phyloP scores from a whole-genome alignment of 495 filamentous ascomycete genomes.

The Aspergillus funiculosus region DNA sequence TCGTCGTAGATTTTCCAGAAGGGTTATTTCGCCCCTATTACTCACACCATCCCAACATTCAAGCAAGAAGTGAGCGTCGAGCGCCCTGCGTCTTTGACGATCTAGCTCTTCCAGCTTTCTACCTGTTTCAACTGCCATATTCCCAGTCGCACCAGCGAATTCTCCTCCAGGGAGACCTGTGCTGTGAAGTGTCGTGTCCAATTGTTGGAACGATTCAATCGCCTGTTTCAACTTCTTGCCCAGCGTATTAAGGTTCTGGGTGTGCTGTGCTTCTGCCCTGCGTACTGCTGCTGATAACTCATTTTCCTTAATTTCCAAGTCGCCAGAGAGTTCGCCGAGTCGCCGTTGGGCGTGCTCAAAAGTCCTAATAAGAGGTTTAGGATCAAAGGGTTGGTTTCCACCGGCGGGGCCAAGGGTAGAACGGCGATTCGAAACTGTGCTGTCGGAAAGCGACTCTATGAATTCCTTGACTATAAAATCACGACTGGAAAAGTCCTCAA shows the following conservation, averaged over 20 bases:
- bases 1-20: slow-evolving; percentile 72
- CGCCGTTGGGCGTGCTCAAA: slow-evolving; percentile 85
- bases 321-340: slow-evolving; percentile 74
- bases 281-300: slow-evolving; percentile 85
- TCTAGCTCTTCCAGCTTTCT: slow-evolving; percentile 91
- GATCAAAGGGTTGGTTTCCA: slow-evolving; percentile 78
- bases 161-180: slow-evolving; percentile 38
- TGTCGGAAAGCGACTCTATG: slow-evolving; percentile 86
- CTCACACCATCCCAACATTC: slow-evolving; percentile 93
- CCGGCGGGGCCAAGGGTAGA: slow-evolving; percentile 44
- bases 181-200: slow-evolving; percentile 71
- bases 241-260: slow-evolving; percentile 76
- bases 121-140: slow-evolving; percentile 90
- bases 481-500: slow-evolving; percentile 76
- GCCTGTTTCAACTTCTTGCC: slow-evolving; percentile 85
- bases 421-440: slow-evolving; percentile 69
- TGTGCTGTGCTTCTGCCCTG: slow-evolving; percentile 86
- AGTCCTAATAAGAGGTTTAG: slow-evolving; percentile 91
- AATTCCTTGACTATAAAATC: slow-evolving; percentile 99
- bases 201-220: slow-evolving; percentile 79
- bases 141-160: slow-evolving; percentile 61
- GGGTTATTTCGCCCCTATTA: slow-evolving; percentile 72
- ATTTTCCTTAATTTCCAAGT: slow-evolving; percentile 78
- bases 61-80: slow-evolving; percentile 91
- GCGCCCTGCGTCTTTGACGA: slow-evolving; percentile 77